phyloP scores from a whole-genome alignment of 2,329 filamentous ascomycete species.

The Pseudogymnoascus sp. region DNA sequence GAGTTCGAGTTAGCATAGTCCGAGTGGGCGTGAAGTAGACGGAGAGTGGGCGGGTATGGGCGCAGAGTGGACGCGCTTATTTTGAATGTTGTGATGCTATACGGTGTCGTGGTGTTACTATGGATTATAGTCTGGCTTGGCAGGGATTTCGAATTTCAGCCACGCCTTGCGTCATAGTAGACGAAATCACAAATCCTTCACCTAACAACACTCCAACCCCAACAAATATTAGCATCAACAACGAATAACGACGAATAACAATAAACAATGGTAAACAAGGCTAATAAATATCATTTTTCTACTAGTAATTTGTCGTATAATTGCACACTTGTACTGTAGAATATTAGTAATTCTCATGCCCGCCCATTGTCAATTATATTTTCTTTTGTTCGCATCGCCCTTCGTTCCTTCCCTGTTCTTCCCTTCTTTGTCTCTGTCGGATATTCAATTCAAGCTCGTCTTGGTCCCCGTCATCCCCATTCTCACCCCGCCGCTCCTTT shows the following conservation, averaged over 20 bases:
- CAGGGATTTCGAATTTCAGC: neutral
- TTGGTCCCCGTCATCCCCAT: neutral
- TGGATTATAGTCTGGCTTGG: neutral
- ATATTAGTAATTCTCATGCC: neutral
- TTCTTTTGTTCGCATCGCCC: neutral
- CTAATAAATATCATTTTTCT: neutral
- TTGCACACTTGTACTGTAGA: neutral
- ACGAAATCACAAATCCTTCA: too few relatives aligned
- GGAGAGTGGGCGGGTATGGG: neutral
- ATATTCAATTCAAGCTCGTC: too few relatives aligned
- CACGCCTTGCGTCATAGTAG: neutral
- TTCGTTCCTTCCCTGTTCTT: too few relatives aligned
- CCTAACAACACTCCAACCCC: neutral
- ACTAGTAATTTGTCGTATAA: neutral
- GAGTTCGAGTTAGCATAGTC: neutral
- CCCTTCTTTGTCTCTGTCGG: too few relatives aligned
- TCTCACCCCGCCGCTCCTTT: neutral
- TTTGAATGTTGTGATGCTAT: neutral
- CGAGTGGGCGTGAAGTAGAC: neutral
- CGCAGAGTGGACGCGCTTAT: neutral
- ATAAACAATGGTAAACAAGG: neutral
- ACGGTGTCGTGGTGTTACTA: neutral
- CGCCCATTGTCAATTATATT: neutral
- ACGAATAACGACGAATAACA: neutral
- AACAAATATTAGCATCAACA: neutral